Conservation (phyloP, 768 basidiomycete species). For the Nevesoporus exiguus region DNA sequence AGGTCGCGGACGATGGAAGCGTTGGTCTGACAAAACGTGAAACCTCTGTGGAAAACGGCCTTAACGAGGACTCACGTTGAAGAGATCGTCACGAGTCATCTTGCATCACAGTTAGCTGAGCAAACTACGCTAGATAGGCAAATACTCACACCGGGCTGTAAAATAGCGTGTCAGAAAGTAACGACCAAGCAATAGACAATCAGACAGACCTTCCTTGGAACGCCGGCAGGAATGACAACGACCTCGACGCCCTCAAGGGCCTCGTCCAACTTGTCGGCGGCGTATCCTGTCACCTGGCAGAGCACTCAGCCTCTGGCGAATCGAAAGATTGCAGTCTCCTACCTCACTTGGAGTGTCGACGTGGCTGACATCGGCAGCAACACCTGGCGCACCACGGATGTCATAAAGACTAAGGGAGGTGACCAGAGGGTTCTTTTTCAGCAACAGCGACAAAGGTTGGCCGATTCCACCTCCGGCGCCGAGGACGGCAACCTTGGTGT, state of each 20-base stretch:
- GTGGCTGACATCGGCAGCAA: constrained; percentile 96
- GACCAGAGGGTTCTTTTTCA: constrained; percentile 91
- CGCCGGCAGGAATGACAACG: constrained; percentile 97
- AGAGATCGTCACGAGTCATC: constrained; percentile 97
- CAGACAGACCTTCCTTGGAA: constrained; percentile 84
- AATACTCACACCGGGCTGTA: constrained; percentile 76
- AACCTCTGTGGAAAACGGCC: background rate
- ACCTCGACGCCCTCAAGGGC: constrained; percentile 90
- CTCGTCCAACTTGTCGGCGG: constrained; percentile 83
- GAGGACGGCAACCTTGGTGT: constrained; percentile 91
- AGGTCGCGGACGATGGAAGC: constrained; percentile 98
- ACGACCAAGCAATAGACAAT: background rate
- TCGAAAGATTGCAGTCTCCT: constrained; percentile 20
- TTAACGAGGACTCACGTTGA: constrained; percentile 64
- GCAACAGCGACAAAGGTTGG: constrained; percentile 84
- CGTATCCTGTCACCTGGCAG: constrained; percentile 71
- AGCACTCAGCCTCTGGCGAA: constrained; percentile 1
- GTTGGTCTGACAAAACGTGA: constrained; percentile 63
- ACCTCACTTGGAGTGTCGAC: constrained; percentile 89
- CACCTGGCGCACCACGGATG: constrained; percentile 50
- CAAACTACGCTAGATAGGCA: background rate
- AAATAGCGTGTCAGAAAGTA: constrained; percentile 28
- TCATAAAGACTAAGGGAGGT: constrained; percentile 65
- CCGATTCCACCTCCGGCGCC: constrained; percentile 99
- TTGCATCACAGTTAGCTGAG: constrained; percentile 35